A percentile compares a stretch with the other conserved stretches of the same genome.
These are phyloP conservation scores for Camelina hispida DNA, from an alignment of 345 rosid species.

Conservation along the genomic window DNA sequence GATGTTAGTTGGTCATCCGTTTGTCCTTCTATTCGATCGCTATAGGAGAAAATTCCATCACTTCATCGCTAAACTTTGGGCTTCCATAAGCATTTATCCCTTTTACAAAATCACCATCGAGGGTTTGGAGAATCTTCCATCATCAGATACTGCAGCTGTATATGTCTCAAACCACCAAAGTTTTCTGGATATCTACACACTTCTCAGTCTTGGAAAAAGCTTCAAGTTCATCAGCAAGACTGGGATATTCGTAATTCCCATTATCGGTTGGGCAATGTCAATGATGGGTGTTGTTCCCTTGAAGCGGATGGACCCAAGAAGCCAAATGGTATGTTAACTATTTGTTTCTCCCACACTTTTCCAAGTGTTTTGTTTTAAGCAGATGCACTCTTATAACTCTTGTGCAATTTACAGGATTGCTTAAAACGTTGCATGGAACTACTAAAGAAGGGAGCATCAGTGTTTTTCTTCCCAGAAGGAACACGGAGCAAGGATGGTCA, in stretches of 20 bases:
- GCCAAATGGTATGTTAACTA: slow-evolving; percentile 71
- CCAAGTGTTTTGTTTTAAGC: not conserved
- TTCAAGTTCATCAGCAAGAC: slow-evolving; percentile 95
- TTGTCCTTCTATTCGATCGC: slow-evolving; percentile 76
- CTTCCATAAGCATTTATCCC: slow-evolving; percentile 56
- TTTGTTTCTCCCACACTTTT: slow-evolving; percentile 8
- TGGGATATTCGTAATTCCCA: slow-evolving; percentile 70
- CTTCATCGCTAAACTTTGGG: slow-evolving; percentile 78
- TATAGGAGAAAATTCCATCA: slow-evolving; percentile 75
- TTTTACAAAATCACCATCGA: slow-evolving; percentile 63
- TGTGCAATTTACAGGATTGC: slow-evolving; percentile 63
- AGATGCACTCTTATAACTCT: slow-evolving; percentile 14
- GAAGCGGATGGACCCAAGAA: slow-evolving; percentile 89
- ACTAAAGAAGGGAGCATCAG: slow-evolving; percentile 79
- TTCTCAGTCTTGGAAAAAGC: slow-evolving; percentile 79
- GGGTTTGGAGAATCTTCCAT: slow-evolving; percentile 87
- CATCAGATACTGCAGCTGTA: slow-evolving; percentile 74
- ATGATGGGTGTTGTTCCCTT: slow-evolving; percentile 86
- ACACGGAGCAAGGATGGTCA: slow-evolving; percentile 90
- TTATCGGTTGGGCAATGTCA: slow-evolving; percentile 94
- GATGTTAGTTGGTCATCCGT: slow-evolving; percentile 77
- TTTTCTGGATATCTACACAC: slow-evolving; percentile 85
- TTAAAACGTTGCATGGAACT: slow-evolving; percentile 83
- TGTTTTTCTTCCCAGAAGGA: slow-evolving; percentile 93
- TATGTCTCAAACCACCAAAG: slow-evolving; percentile 97